Base-by-base conservation (phyloP, 768 basidiomycete species). In the Hydnomerulius pinastri region DNA sequence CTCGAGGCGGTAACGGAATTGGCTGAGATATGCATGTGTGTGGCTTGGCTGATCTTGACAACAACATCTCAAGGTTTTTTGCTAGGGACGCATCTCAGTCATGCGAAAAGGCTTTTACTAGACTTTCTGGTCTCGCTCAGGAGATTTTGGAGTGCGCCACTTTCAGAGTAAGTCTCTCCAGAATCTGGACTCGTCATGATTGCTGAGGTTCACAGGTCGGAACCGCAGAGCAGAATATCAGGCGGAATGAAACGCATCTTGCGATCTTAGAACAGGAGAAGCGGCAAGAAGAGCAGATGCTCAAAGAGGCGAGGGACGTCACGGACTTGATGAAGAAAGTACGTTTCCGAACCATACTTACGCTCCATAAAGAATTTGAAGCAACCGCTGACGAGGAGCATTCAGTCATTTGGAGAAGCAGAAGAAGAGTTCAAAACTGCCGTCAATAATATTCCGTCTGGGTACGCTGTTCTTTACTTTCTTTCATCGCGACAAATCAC, bases 81-180 rank as follows among this genome's bases (percentile, higher is more conserved):
- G 32, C 3, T 44, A 59, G 58, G 35, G 53, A 57, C 8, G 58
- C 58, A 2, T 59, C 58, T 10, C 52, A 11, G 12, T 46, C 52
- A 10, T 59, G 58, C 35, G 58, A 55, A 30, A 47, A 42, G 17
- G 58, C 46, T 12, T 59, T 59, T 40, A 10, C 48, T 18, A 37
- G 36, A 23, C 47, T 59, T 24, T 59, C 57, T 13, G 53, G 49
- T 3, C 57, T 59, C 2, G 57, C 58, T 10, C 52, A 58, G 23
- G 58, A 59, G 43, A 59, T 59, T 11, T 35, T 55, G 43, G 58
- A 59, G 43, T 59, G 58, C 25, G 43, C 57, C n/a, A 59, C 58
- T 1, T 46, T 51, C 53, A 59, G 55, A 46, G 57, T 58, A 21
- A 21, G 24, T 27, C 6, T n/a, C 27, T 9, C 51, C 56, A 3